Evolutionary conservation across 139 green algal genomes (phyloP), one percentile per base, ranked within the genome.

Genomic region (Micractinium sp.): DNA sequence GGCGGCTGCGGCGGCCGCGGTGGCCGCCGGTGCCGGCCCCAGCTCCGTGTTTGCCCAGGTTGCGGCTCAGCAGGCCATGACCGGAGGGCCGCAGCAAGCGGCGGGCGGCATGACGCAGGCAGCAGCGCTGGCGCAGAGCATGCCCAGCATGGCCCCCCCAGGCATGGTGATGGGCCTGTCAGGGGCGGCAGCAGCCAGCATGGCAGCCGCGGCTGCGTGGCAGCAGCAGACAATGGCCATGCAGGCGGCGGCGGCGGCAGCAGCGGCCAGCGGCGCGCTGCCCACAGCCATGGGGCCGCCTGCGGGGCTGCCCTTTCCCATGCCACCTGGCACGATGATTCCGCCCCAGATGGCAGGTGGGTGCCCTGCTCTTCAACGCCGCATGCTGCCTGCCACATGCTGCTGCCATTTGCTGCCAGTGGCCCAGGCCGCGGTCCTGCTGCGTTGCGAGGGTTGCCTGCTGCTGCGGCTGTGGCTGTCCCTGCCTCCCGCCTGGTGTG

Each of bases 201-300:
- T 71, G 38, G n/a, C 47, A 9, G 33, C 27, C 38, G 60, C 63
- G 7, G 69, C 84, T 16, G 71, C 85, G 47, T 89, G 71, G 76
- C 67, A 92, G 73, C 89, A 92, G 71, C 73, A 86, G 73, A 79
- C 38, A 2, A 85, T 89, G 82, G 83, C 83, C 2, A 89, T 89
- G 83, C 83, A 89, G 82, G 85, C 85, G 56, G 83, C 83, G 20
- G 89, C 89, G 33, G 86, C 85, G 67, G 83, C 81, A 31, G 89
- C 89, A 31, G 87, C 87, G 1, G 87, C 67, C 87, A 82, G 87
- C 41, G 87, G 86, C 36, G 63, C 78, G 73, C 33, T 84, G 61
- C 85, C 85, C 13, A 56, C n/a, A 16, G 82, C 36, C 22, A 75
- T 79, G 77, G 41, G 39, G 16, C 61, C 27, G 76, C 86, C 63